Evolutionary conservation across 1,139 yeast genomes (phyloP), one percentile per base, ranked within the genome.

Genomic region (Debaryomyces sp.): DNA sequence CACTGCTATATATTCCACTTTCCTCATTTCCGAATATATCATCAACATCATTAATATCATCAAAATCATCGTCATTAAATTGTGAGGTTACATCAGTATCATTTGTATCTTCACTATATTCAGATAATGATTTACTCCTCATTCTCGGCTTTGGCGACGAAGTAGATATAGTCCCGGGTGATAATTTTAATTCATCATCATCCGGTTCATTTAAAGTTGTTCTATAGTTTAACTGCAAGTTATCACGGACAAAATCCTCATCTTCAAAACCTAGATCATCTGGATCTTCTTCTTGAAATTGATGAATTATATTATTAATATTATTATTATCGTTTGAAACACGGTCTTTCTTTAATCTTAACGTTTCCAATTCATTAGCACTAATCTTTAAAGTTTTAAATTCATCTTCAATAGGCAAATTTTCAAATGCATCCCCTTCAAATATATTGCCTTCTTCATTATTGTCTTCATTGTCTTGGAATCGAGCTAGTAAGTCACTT

Each of bases 61-160:
- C 78, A 52, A 75, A 72, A 36, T 70, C 79, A 4, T 72, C 75
- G 36, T 71, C 78, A 44, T 71, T 66, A 50, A 73, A 60, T 41
- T 73, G 71, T 2, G 75, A 69, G 0, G 80, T 75, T 33, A 68
- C 64, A 43, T 73, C 78, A 0, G 80, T 75, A 26, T 70, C 77
- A 36, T 68, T 64, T 8, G 61, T 55, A 7, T 61, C 73, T 49
- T 72, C 77, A 52, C 76, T 70, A 48, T 70, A 72, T 33, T 71
- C 75, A 48, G 72, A 66, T 38, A 71, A 54, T 4, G 71, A 55
- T 41, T 62, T 63, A 15, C 54, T 37, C 12, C 49, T 36, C 41
- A 32, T 43, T 21, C 38, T 34, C 26, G 50, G 41, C 43, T 61
- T 63, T n/a, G 68, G 67, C 2, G 68, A 63, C 3, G 64, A 57